Base-by-base conservation (phyloP, 2,329 filamentous ascomycete genomes). In the Aspergillus vadensis region DNA sequence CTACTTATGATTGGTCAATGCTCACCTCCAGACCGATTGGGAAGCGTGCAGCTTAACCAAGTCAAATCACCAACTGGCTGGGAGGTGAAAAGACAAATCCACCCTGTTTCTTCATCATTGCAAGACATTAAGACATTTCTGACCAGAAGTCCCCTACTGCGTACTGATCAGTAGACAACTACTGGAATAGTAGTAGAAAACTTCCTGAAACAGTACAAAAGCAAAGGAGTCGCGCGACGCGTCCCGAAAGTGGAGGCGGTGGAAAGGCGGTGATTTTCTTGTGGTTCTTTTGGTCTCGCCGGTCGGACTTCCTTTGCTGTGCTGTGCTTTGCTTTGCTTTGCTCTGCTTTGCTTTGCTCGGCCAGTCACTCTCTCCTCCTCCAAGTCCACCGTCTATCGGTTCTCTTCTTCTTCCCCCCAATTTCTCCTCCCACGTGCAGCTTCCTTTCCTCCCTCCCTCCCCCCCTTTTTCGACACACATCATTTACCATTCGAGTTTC, bases 221-320 rank as follows among this genome's bases (percentile, higher is more conserved):
- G 25, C 21, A 49, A 49, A 49, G 44, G 21, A 25, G 44, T 25
- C 44, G 44, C 52, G 52, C 52, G 52, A 55, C 52, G 52, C 52
- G 52, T 55, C 52, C 52, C 52, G 52, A 55, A 36, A 39, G 52
- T 25, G 36, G 51, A 54, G 52, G 52, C 52, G 52, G 36, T 43
- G 21, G 41, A 38, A 36, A 41, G 41, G 52, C 52, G 41, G 36
- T 30, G 52, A 41, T 30, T 54, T 12, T 17, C 47, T 30, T n/a
- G 44, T 23, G 23, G 23, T 30, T 27, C 25, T 9, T 25, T 27
- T 27, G 15, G 47, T 32, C 47, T 30, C 47, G 47, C 47, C 47
- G 23, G 44, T 49, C 44, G 21, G 44, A 25, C 44, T 15, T 49
- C 21, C 21, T 48, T 19, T 47, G 19, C 44, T 48, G 44, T 17